Conservation (phyloP, 768 basidiomycete species). For the Tricholomella constricta region DNA sequence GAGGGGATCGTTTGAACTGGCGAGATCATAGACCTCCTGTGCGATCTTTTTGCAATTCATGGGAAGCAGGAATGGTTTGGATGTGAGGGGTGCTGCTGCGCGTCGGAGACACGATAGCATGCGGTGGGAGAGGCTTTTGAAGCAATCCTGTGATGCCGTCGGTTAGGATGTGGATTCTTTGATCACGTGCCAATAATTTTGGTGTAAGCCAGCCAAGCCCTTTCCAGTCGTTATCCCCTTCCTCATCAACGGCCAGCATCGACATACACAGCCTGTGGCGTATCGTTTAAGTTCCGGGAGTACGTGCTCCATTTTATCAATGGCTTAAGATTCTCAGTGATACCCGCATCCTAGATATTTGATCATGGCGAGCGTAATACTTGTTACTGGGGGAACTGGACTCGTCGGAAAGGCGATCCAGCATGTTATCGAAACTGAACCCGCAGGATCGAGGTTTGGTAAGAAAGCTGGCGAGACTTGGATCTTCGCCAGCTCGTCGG, state of each 20-base stretch:
- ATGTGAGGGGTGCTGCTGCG: not conserved
- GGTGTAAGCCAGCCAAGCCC: no score
- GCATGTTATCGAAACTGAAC: slow-evolving; percentile 76
- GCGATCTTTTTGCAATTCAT: slow-evolving; percentile 59
- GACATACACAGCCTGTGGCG: not conserved
- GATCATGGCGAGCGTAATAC: slow-evolving; percentile 51
- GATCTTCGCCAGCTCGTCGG: slow-evolving; percentile 79
- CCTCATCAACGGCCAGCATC: not conserved
- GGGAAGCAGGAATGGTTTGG: no score
- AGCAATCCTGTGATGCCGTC: not conserved
- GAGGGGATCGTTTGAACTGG: slow-evolving; percentile 54
- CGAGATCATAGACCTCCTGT: slow-evolving; percentile 62
- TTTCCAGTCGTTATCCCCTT: no score
- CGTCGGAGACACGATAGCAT: not conserved
- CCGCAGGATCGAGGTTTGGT: slow-evolving; percentile 77
- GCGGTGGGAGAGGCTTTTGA: not conserved
- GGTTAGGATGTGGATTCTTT: slow-evolving; percentile 5
- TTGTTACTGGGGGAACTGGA: slow-evolving; percentile 85
- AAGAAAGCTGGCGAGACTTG: slow-evolving; percentile 77
- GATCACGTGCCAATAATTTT: slow-evolving; percentile 13
- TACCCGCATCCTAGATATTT: slow-evolving; percentile 2
- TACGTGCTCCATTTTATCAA: not conserved
- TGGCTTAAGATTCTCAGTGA: not conserved
- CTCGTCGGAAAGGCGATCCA: slow-evolving; percentile 87
- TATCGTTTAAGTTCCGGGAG: not conserved